Percentiles rank a stretch among this genome's conserved stretches.
Conservation (phyloP, 1,139 yeast genomes). For the Kodamaea suecica region DNA sequence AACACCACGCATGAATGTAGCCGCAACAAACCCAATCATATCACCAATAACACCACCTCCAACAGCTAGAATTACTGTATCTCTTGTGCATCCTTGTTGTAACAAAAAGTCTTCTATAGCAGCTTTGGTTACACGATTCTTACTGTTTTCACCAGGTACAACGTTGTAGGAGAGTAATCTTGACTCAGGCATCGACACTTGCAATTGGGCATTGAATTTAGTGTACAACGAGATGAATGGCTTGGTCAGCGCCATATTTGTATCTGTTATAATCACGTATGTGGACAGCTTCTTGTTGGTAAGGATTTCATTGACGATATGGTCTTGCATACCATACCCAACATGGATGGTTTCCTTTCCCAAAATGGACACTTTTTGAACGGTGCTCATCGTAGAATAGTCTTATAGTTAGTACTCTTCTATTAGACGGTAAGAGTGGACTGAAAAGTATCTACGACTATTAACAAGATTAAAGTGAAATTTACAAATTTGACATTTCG, state of each 20-base stretch:
- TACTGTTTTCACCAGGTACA: slow-evolving; percentile 92
- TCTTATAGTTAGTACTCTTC: no score
- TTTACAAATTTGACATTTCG: no score
- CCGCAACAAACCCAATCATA: slow-evolving; percentile 98
- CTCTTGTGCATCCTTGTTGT: slow-evolving; percentile 89
- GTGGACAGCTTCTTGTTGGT: slow-evolving; percentile 73
- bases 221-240: slow-evolving; percentile 46
- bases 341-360: slow-evolving; percentile 86
- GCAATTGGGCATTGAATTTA: slow-evolving; percentile 32
- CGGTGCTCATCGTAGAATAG: no score
- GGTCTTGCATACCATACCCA: slow-evolving; percentile 78
- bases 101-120: slow-evolving; percentile 89
- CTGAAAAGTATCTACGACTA: no score
- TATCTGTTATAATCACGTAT: slow-evolving; percentile 86
- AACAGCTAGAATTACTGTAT: slow-evolving; percentile 88
- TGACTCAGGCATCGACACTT: slow-evolving; percentile 39
- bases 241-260: slow-evolving; percentile 68
- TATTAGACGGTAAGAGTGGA: no score
- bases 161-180: slow-evolving; percentile 73
- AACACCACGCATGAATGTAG: slow-evolving; percentile 98
- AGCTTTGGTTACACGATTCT: slow-evolving; percentile 86
- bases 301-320: slow-evolving; percentile 70
- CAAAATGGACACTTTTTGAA: slow-evolving; percentile 64
- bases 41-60: slow-evolving; percentile 99
- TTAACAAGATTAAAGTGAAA: no score